Conservation (phyloP, 2,329 filamentous ascomycete genomes). For the Penicillium sp. region DNA sequence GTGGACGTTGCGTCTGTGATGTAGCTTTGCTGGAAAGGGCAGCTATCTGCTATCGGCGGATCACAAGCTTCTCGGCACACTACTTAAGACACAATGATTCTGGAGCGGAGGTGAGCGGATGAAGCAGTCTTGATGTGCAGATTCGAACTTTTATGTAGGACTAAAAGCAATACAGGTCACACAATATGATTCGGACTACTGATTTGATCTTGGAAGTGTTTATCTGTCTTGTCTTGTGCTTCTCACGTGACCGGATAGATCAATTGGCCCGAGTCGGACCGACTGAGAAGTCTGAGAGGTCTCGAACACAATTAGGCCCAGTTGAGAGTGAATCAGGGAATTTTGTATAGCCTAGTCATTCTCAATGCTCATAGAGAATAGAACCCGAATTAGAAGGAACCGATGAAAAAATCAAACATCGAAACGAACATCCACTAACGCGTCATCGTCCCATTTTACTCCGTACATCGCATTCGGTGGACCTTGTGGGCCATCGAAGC, state of each 20-base stretch:
- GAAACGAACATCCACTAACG: neutral
- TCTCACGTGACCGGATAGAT: conserved; percentile 11
- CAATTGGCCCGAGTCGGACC: neutral
- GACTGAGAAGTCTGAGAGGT: neutral
- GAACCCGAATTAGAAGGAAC: conserved; percentile 1
- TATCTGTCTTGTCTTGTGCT: neutral
- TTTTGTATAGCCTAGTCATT: neutral
- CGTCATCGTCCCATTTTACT: conserved; percentile 3
- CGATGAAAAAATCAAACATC: neutral
- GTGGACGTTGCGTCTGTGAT: neutral
- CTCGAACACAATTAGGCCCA: conserved; percentile 2
- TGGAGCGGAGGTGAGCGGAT: neutral
- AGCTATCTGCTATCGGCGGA: conserved; percentile 12
- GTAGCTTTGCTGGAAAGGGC: conserved; percentile 2
- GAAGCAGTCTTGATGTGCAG: neutral
- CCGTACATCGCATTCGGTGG: neutral
- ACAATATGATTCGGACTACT: neutral
- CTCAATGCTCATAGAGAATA: too few relatives aligned
- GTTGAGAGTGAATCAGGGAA: neutral
- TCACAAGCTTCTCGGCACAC: conserved; percentile 3
- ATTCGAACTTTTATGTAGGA: neutral
- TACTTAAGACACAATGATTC: neutral
- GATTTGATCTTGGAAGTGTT: neutral
- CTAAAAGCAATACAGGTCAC: neutral
- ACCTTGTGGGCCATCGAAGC: conserved; percentile 2